Conservation (phyloP, 139 green algal genomes). For the Picochlorum sp. region DNA sequence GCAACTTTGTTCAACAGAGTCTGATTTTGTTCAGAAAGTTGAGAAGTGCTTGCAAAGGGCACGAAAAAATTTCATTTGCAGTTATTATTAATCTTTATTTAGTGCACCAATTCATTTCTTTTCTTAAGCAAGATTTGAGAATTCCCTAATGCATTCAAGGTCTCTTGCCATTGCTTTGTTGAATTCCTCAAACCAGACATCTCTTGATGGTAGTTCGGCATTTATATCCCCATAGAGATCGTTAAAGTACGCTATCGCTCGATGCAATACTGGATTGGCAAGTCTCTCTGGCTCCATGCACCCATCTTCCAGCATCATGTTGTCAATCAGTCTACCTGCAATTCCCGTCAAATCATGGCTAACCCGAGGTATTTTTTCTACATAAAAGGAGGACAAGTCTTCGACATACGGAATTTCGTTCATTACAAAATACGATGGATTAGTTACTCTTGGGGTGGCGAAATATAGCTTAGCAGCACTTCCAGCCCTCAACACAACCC, state of each 20-base stretch:
- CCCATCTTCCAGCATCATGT: not conserved
- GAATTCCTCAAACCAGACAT: not conserved
- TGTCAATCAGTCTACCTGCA: not conserved
- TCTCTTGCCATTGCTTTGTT: no score
- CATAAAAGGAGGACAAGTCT: not conserved
- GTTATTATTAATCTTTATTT: not conserved
- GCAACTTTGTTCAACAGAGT: not conserved
- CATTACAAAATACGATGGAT: not conserved
- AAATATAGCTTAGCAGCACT: not conserved
- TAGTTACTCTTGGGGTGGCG: not conserved
- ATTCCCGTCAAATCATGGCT: not conserved
- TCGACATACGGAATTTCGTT: not conserved
- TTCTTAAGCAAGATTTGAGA: no score
- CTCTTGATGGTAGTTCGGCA: not conserved
- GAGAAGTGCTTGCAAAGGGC: conserved; percentile 7
- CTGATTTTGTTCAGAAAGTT: conserved; percentile 7
- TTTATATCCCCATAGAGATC: not conserved
- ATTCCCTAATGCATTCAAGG: no score
- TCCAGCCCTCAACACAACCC: not conserved
- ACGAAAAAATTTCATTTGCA: conserved; percentile 10
- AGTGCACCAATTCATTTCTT: no score
- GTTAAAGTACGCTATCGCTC: not conserved
- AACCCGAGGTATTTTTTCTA: not conserved
- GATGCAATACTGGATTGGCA: not conserved
- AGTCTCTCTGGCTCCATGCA: not conserved